Conservation (phyloP, 108 stramenopile species). For the Skeletonema potamos region DNA sequence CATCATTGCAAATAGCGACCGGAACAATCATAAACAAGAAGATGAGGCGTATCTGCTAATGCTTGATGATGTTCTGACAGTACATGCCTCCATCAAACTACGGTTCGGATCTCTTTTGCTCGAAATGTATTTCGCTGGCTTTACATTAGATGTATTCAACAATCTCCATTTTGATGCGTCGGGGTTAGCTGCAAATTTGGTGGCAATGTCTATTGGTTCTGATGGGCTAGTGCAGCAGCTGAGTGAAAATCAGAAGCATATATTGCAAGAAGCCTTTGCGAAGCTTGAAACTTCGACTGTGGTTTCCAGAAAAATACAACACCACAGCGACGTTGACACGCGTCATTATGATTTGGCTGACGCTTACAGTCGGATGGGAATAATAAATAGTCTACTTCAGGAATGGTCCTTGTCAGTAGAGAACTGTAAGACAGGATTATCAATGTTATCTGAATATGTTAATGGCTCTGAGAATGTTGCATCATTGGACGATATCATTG, state of each 20-base stretch:
- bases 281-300: not conserved
- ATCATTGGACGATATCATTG: not conserved
- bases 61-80: not conserved
- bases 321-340: not conserved
- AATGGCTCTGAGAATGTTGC: not conserved
- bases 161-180: constrained; percentile 3
- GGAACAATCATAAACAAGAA: not conserved
- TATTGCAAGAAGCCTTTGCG: not conserved
- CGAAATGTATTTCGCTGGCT: constrained; percentile 5
- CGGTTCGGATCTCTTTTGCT: constrained; percentile 7
- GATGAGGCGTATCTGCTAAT: not conserved
- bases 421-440: not conserved
- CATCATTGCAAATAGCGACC: no score
- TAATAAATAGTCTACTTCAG: not conserved
- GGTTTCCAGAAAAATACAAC: not conserved
- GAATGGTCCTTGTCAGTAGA: not conserved
- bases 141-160: not conserved
- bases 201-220: not conserved
- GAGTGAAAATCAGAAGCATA: not conserved
- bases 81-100: not conserved
- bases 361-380: not conserved
- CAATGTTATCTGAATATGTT: not conserved
- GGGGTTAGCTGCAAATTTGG: not conserved
- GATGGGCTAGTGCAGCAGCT: not conserved
- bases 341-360: not conserved